phyloP scores from a whole-genome alignment of 108 stramenopile species.

The Fistulifera solaris region DNA sequence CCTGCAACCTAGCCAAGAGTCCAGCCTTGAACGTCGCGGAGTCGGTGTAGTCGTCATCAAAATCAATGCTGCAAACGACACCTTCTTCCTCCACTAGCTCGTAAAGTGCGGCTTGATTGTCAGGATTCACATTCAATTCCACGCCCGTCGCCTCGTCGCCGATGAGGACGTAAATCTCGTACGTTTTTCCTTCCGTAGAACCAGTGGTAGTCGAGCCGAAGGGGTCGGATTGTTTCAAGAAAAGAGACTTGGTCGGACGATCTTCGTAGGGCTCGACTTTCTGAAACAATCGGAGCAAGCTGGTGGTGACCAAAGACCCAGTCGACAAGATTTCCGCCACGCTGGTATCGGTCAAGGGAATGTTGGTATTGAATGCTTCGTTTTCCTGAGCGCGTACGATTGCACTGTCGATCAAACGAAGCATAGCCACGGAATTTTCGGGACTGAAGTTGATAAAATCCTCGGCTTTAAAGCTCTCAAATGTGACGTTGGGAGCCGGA shows the following conservation, averaged over 20 bases:
- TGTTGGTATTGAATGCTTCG: neutral
- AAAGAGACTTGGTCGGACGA: neutral
- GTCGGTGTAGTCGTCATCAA: constrained; percentile 1
- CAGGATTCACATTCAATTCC: neutral
- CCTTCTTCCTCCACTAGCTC: neutral
- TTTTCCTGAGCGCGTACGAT: constrained; percentile 1
- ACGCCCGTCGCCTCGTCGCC: neutral
- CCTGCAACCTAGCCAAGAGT: neutral
- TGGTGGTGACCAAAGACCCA: neutral
- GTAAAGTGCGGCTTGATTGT: neutral
- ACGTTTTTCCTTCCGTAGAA: neutral
- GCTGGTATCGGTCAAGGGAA: constrained; percentile 1
- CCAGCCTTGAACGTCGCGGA: too few species aligned
- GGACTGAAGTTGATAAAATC: constrained; percentile 1
- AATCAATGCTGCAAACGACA: neutral
- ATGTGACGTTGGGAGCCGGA: neutral
- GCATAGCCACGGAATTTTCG: neutral
- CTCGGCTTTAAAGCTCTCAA: neutral
- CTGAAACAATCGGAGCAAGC: neutral
- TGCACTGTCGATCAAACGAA: neutral
- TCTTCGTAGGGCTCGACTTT: neutral
- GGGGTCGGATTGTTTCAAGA: neutral
- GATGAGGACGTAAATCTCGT: neutral
- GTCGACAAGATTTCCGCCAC: neutral
- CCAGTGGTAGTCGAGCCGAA: neutral